phyloP scores from a whole-genome alignment of 2,329 filamentous ascomycete species.

The Colletotrichum sp. region DNA sequence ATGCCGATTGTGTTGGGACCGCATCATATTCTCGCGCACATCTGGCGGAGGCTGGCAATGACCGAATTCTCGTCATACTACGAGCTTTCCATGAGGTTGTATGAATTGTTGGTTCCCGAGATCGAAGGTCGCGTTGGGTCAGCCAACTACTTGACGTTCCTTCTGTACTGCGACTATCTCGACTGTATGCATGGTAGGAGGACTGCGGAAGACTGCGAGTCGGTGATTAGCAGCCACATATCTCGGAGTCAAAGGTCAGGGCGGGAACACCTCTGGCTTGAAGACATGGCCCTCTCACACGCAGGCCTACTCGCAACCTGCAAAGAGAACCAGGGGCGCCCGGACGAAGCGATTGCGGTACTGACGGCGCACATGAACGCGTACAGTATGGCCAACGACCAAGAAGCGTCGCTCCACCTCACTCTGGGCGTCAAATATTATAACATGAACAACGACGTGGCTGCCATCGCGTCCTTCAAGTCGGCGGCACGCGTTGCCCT shows the following conservation, averaged over 20 bases:
- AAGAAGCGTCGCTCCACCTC: slow-evolving; percentile 33
- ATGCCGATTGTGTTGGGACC: slow-evolving; percentile 33
- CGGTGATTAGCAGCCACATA: slow-evolving; percentile 31
- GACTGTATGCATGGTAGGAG: slow-evolving; percentile 34
- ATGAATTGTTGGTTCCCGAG: slow-evolving; percentile 32
- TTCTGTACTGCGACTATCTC: slow-evolving; percentile 38
- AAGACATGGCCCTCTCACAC: slow-evolving; percentile 34
- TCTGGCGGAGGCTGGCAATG: slow-evolving; percentile 34
- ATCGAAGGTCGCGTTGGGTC: slow-evolving; percentile 34
- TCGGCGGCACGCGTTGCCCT: slow-evolving; percentile 32
- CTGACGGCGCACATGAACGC: slow-evolving; percentile 30
- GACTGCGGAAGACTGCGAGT: slow-evolving; percentile 29
- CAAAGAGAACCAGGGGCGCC: slow-evolving; percentile 32
- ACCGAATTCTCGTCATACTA: slow-evolving; percentile 37
- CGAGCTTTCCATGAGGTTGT: slow-evolving; percentile 34
- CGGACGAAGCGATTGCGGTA: slow-evolving; percentile 33
- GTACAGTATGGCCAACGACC: slow-evolving; percentile 33
- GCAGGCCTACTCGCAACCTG: slow-evolving; percentile 32
- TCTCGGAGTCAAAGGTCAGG: slow-evolving; percentile 32
- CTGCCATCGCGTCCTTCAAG: slow-evolving; percentile 32
- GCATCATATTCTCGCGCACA: slow-evolving; percentile 32
- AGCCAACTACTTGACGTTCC: slow-evolving; percentile 35
- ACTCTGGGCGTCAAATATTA: slow-evolving; percentile 37
- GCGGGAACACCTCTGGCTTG: slow-evolving; percentile 32
- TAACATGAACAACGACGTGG: slow-evolving; percentile 28